Evolutionary conservation across 2,329 filamentous ascomycete species (phyloP), one percentile per base, ranked within the genome.

Genomic region (Leptoxyphium fumago): DNA sequence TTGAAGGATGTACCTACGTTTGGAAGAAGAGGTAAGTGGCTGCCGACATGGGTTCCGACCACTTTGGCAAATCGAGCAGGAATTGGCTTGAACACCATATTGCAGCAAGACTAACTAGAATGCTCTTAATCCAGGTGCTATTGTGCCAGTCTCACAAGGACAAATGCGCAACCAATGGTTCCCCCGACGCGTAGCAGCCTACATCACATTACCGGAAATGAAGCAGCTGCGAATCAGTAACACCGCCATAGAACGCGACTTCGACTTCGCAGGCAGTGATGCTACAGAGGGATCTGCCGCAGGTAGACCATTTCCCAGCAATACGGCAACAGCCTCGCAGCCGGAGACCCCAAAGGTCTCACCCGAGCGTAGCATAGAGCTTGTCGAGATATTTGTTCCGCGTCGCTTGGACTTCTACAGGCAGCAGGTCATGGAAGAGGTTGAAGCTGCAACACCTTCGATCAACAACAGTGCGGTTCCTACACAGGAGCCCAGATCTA

Each of bases 141-240:
- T 75, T 46, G 61, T 77, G 15, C 68, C 72, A 29, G 62, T 76
- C 38, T 58, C 68, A n/a, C 58, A 62, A 13, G 69, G 73, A 17
- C 61, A 64, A 32, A 75, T 78, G 72, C 65, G 74, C 49, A 75
- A 74, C 54, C 57, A 60, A 43, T 74, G 68, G 68, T 75, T 70
- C 50, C 73, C 72, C 2, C 57, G 56, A 38, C 61, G 64, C 46
- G 61, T 68, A 48, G 74, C 73, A 48, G 65, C 71, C 54, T 77
- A 77, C 57, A 61, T 74, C 17, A 66, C 70, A 39, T 50, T 55
- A 30, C 54, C 57, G 34, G 66, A 71, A 48, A 46, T 69, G 39
- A 65, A 67, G 53, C 58, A 66, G 45, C 54, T 74, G 36, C 65
- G 64, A 46, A 50, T 61, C 4, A 64, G 66, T 48, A 65, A 70